phyloP scores from a whole-genome alignment of 1,284 basidiomycete species.

The Ceratobasidium theobromae region DNA sequence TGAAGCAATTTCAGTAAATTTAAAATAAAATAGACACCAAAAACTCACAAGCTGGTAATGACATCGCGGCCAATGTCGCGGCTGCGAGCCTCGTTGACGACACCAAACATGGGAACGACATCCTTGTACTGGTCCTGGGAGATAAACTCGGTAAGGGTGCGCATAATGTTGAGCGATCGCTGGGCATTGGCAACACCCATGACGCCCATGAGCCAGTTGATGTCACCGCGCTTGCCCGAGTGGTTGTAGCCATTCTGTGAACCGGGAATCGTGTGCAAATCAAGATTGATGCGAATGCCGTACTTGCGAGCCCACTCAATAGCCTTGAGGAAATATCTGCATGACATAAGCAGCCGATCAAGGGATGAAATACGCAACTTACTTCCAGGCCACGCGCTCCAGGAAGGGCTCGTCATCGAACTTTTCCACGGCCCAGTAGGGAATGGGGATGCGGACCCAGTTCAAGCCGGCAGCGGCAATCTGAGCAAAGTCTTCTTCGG shows the following conservation, averaged over 20 bases:
- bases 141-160: slow-evolving; percentile 86
- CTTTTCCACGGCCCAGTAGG: slow-evolving; percentile 54
- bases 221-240: slow-evolving; percentile 46
- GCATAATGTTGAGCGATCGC: slow-evolving; percentile 83
- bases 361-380: neutral
- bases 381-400: slow-evolving; percentile 38
- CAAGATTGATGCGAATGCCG: slow-evolving; percentile 54
- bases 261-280: slow-evolving; percentile 53
- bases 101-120: slow-evolving; percentile 82
- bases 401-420: slow-evolving; percentile 51
- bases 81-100: slow-evolving; percentile 44
- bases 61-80: slow-evolving; percentile 33
- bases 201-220: slow-evolving; percentile 42
- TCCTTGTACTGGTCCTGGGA: slow-evolving; percentile 83
- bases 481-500: slow-evolving; percentile 56
- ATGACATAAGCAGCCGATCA: slow-evolving; percentile 6
- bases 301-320: slow-evolving; percentile 56
- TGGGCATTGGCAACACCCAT: slow-evolving; percentile 77
- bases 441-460: slow-evolving; percentile 53
- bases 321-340: slow-evolving; percentile 49
- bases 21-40: neutral
- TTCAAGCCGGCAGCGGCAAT: slow-evolving; percentile 56
- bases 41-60: slow-evolving; percentile 35
- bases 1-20: neutral
- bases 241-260: slow-evolving; percentile 48